phyloP scores from a whole-genome alignment of 1,139 yeast genomes.

The Yamadazyma diospyri region DNA sequence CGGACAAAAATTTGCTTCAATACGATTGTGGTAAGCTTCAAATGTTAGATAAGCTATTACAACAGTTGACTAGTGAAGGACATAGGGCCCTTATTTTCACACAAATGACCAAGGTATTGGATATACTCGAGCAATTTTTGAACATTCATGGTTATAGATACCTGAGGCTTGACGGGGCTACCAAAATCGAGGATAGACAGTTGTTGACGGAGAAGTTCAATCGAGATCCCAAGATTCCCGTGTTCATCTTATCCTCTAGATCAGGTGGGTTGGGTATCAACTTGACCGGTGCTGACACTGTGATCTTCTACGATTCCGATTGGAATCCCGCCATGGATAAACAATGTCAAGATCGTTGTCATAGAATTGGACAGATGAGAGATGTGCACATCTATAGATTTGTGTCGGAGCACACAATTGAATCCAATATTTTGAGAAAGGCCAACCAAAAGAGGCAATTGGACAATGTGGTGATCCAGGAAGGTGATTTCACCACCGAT shows the following conservation, averaged over 20 bases:
- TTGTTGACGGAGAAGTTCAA: slow-evolving; percentile 90
- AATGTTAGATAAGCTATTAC: slow-evolving; percentile 69
- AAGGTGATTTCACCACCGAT: slow-evolving; percentile 97
- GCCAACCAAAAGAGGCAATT: slow-evolving; percentile 95
- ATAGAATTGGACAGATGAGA: slow-evolving; percentile 96
- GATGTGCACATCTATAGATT: slow-evolving; percentile 96
- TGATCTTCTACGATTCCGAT: slow-evolving; percentile 97
- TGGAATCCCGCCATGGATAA: slow-evolving; percentile 99
- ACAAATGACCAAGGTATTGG: slow-evolving; percentile 96
- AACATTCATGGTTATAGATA: slow-evolving; percentile 94
- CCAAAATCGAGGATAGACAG: slow-evolving; percentile 96
- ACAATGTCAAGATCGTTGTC: slow-evolving; percentile 99
- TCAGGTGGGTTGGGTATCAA: slow-evolving; percentile 98
- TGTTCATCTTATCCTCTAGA: slow-evolving; percentile 88
- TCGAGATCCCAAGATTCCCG: slow-evolving; percentile 80
- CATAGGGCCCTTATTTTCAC: slow-evolving; percentile 95
- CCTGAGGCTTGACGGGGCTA: slow-evolving; percentile 95
- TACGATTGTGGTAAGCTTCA: slow-evolving; percentile 98
- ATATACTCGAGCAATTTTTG: slow-evolving; percentile 86
- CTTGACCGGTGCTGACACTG: slow-evolving; percentile 97
- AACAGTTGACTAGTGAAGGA: slow-evolving; percentile 76
- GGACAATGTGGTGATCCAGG: slow-evolving; percentile 95
- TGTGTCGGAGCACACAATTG: slow-evolving; percentile 95
- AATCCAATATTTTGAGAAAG: slow-evolving; percentile 87
- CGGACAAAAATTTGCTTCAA: slow-evolving; percentile 87